These are phyloP conservation scores for Backusella luteola DNA, from an alignment of 192 early-diverging fungal species.

Conservation along the genomic window DNA sequence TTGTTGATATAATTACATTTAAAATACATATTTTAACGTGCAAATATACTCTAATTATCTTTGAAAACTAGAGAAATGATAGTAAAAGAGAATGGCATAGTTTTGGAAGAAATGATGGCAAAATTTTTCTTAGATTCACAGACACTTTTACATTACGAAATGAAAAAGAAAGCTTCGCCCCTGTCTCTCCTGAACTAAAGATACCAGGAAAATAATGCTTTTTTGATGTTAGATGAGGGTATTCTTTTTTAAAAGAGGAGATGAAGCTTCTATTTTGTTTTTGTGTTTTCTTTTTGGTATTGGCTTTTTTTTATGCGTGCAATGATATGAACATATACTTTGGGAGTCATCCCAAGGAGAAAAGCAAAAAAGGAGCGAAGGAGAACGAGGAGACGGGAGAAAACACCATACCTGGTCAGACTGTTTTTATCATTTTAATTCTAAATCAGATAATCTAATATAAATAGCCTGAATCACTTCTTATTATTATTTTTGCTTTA, in stretches of 20 bases:
- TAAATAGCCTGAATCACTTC: background rate
- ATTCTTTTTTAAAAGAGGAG: background rate
- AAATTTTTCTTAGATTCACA: background rate
- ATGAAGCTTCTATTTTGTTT: background rate
- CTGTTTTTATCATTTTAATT: background rate
- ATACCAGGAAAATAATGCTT: background rate
- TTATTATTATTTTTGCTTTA: background rate
- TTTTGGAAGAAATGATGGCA: background rate
- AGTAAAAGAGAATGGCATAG: background rate
- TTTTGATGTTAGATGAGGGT: background rate
- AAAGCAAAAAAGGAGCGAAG: constrained; percentile 3
- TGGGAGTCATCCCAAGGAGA: background rate
- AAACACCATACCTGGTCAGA: background rate
- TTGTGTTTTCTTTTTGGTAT: background rate
- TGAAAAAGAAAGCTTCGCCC: background rate
- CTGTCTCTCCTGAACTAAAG: background rate
- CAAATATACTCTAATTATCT: background rate
- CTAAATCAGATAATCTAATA: background rate
- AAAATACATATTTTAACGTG: background rate
- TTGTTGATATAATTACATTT: background rate
- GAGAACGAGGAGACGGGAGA: background rate
- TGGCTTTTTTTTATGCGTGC: background rate
- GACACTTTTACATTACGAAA: background rate
- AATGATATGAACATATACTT: background rate
- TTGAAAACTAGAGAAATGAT: background rate